Conservation (phyloP, 208 protist species). For the Trypanosomatidae sp. region DNA sequence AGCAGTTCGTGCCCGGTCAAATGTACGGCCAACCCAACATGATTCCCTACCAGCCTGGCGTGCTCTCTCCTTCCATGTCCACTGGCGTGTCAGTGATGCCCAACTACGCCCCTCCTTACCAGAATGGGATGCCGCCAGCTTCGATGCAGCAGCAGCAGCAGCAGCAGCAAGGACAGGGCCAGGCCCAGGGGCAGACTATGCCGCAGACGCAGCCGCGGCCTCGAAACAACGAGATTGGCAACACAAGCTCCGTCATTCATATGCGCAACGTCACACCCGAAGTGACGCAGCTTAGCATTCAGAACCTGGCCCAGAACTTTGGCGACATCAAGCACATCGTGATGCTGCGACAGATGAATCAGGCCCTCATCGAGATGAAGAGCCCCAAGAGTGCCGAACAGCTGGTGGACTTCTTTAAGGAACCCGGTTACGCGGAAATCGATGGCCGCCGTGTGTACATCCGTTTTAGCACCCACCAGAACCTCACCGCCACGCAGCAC, state of each 20-base stretch:
- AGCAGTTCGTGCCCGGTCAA: slow-evolving; percentile 61
- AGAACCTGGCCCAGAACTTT: slow-evolving; percentile 86
- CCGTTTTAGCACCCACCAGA: slow-evolving; percentile 89
- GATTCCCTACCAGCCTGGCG: slow-evolving; percentile 56
- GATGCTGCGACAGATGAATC: slow-evolving; percentile 94
- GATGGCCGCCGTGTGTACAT: slow-evolving; percentile 92
- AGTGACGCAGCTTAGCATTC: slow-evolving; percentile 90
- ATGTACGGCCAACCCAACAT: slow-evolving; percentile 75
- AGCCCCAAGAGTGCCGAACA: slow-evolving; percentile 82
- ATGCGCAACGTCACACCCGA: slow-evolving; percentile 91
- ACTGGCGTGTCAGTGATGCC: slow-evolving; percentile 42
- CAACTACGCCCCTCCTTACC: slow-evolving; percentile 46
- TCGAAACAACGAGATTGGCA: slow-evolving; percentile 89
- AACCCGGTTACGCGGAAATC: slow-evolving; percentile 88
- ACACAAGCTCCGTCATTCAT: slow-evolving; percentile 85
- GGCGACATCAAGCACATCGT: slow-evolving; percentile 92
- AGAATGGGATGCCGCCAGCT: slow-evolving; percentile 18
- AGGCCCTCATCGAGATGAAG: slow-evolving; percentile 93
- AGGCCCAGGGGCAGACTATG: slow-evolving; percentile 12
- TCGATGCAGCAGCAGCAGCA: slow-evolving; percentile 24
- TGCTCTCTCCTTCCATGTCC: slow-evolving; percentile 34
- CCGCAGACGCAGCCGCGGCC: slow-evolving; percentile 26
- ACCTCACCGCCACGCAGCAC: slow-evolving; percentile 89
- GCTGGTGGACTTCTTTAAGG: slow-evolving; percentile 88
- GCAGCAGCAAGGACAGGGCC: slow-evolving; percentile 14